Evolutionary conservation across 2,329 filamentous ascomycete species (phyloP).

Genomic region (Fusarium tjaetaba): DNA sequence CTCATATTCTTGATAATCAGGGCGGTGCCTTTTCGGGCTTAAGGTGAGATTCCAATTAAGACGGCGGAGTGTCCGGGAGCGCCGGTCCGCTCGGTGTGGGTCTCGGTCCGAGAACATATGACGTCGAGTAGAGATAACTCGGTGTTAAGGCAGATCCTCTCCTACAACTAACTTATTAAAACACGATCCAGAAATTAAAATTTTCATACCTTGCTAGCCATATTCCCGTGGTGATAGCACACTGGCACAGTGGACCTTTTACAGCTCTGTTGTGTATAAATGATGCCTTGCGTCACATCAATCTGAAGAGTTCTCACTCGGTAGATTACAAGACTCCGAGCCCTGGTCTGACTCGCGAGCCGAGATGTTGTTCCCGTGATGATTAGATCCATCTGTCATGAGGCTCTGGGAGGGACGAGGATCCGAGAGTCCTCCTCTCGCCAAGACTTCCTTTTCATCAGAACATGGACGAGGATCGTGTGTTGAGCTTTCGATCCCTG

Average conservation of each 20-base stretch:
- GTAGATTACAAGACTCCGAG: neutral
- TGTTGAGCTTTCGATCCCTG: neutral
- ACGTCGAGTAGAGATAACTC: constrained; percentile 20
- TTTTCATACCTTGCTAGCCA: neutral
- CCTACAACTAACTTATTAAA: neutral
- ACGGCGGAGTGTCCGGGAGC: constrained; percentile 21
- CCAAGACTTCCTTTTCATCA: neutral
- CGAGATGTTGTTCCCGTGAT: neutral
- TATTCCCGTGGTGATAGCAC: neutral
- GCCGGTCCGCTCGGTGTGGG: constrained; percentile 23
- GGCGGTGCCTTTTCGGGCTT: constrained; percentile 28
- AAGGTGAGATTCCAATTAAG: constrained; percentile 18
- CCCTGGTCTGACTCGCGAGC: constrained; percentile 6
- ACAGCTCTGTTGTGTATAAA: constrained; percentile 2
- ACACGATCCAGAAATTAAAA: neutral
- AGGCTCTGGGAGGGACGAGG: constrained; percentile 3
- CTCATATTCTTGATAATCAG: neutral
- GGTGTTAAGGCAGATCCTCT: constrained; percentile 13
- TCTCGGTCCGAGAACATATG: constrained; percentile 32
- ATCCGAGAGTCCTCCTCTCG: neutral
- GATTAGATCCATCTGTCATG: neutral
- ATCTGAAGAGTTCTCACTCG: neutral
- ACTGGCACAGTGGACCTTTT: neutral
- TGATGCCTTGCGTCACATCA: constrained; percentile 17
- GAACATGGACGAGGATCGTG: neutral